phyloP scores from a whole-genome alignment of 1,284 basidiomycete genomes.

The Rhodotorula sp. region DNA sequence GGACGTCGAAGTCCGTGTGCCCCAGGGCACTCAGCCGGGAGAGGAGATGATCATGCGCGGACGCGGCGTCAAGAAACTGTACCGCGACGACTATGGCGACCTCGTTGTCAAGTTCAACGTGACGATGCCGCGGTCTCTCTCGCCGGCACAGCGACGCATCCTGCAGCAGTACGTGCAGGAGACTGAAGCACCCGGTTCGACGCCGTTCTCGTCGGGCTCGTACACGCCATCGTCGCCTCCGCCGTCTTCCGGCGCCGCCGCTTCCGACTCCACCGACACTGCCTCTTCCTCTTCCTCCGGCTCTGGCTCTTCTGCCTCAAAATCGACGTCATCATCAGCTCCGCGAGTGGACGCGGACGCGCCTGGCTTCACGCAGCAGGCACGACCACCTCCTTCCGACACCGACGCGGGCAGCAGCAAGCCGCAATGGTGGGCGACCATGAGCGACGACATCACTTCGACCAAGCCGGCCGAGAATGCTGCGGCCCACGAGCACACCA shows the following conservation, averaged over 20 bases:
- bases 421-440: conserved; percentile 25
- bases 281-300: background rate
- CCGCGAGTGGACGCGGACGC: conserved; percentile 14
- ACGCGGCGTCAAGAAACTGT: conserved; percentile 70
- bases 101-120: conserved; percentile 86
- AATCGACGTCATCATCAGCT: background rate
- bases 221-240: background rate
- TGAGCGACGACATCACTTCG: conserved; percentile 28
- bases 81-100: conserved; percentile 62
- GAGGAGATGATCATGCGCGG: conserved; percentile 94
- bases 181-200: conserved; percentile 40
- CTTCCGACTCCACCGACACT: background rate
- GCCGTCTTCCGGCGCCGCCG: conserved; percentile 8
- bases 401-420: conserved; percentile 4
- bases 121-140: conserved; percentile 67
- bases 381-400: conserved; percentile 31
- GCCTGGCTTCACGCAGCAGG: conserved; percentile 32
- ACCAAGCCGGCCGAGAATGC: conserved; percentile 3
- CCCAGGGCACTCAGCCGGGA: conserved; percentile 89
- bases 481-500: background rate
- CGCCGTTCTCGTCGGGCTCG: conserved; percentile 13
- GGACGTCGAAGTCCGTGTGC: conserved; percentile 91
- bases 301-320: background rate
- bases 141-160: conserved; percentile 34
- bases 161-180: conserved; percentile 39